phyloP scores from a whole-genome alignment of 1,284 basidiomycete genomes.

The Trichosporon sp. region DNA sequence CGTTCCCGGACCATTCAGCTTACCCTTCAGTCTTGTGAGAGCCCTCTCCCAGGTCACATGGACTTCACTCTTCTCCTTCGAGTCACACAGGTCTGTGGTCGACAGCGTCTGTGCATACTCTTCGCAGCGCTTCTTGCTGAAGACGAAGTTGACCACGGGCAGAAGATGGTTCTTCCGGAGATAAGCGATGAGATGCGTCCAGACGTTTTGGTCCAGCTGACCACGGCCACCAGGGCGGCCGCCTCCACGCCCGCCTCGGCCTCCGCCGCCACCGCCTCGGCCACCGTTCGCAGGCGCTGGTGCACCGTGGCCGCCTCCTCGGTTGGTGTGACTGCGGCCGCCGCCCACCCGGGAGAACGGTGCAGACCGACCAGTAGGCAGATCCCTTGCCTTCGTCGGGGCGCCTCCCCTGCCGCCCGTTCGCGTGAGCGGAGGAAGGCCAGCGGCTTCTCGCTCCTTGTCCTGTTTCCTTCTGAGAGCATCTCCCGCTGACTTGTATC shows the following conservation, averaged over 20 bases:
- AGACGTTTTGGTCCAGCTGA: conserved; percentile 82
- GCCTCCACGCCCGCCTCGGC: conserved; percentile 54
- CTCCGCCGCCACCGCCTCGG: conserved; percentile 48
- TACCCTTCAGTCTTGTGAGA: conserved; percentile 82
- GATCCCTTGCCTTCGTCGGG: conserved; percentile 49
- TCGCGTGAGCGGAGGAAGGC: conserved; percentile 72
- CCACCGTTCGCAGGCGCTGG: conserved; percentile 23
- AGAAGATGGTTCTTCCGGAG: conserved; percentile 80
- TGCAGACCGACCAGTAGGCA: conserved; percentile 43
- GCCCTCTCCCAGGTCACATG: conserved; percentile 93
- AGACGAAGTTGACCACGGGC: conserved; percentile 94
- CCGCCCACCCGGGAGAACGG: conserved; percentile 40
- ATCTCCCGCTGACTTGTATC: conserved; percentile 85
- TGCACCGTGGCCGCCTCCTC: conserved; percentile 43
- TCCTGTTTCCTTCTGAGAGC: conserved; percentile 90
- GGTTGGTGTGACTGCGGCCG: conserved; percentile 42
- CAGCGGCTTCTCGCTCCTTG: conserved; percentile 92
- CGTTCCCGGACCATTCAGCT: conserved; percentile 14
- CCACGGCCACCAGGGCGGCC: conserved; percentile 56
- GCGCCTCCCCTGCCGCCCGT: conserved; percentile 71
- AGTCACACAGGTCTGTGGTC: conserved; percentile 80
- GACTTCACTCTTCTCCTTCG: conserved; percentile 89
- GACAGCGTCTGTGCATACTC: conserved; percentile 88
- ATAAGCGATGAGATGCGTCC: conserved; percentile 84
- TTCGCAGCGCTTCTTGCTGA: conserved; percentile 95